phyloP scores from a whole-genome alignment of 495 filamentous ascomycete genomes.

The Sporormia fimetaria region DNA sequence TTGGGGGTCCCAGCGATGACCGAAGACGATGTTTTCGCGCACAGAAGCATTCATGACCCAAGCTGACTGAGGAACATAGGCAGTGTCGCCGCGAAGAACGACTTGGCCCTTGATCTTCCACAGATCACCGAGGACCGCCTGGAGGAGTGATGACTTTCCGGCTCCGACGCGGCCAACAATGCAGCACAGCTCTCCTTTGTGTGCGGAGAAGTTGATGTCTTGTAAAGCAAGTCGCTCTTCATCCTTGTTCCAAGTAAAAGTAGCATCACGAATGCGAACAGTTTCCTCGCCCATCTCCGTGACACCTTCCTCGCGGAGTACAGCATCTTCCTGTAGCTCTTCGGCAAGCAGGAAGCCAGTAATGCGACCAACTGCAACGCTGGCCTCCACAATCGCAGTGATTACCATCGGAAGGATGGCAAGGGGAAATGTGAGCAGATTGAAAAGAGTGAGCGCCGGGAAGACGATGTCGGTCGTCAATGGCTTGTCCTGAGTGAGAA shows the following conservation, averaged over 20 bases:
- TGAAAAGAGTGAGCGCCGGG: slow-evolving; percentile 84
- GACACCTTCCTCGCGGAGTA: slow-evolving; percentile 54
- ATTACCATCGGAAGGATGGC: slow-evolving; percentile 96
- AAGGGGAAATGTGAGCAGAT: slow-evolving; percentile 88
- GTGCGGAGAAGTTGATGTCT: slow-evolving; percentile 75
- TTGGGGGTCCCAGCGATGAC: slow-evolving; percentile 82
- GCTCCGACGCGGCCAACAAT: slow-evolving; percentile 90
- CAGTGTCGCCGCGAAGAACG: slow-evolving; percentile 62
- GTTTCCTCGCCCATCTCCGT: slow-evolving; percentile 71
- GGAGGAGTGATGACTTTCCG: slow-evolving; percentile 87
- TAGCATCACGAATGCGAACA: slow-evolving; percentile 67
- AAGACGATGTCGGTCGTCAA: slow-evolving; percentile 93
- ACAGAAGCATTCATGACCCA: slow-evolving; percentile 99
- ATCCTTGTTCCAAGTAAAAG: slow-evolving; percentile 90
- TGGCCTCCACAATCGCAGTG: slow-evolving; percentile 91
- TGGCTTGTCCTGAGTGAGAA: slow-evolving; percentile 65
- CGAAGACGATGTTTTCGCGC: slow-evolving; percentile 93
- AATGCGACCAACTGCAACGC: slow-evolving; percentile 76
- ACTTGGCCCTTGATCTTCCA: slow-evolving; percentile 86
- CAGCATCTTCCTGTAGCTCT: slow-evolving; percentile 79
- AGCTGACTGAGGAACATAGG: slow-evolving; percentile 82
- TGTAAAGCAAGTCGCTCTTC: slow-evolving; percentile 48
- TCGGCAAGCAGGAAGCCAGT: slow-evolving; percentile 79
- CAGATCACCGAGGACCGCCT: slow-evolving; percentile 77
- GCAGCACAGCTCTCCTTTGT: slow-evolving; percentile 85